Conservation (phyloP, 352 stramenopile genomes). For the Globisporangium recalcitrans region DNA sequence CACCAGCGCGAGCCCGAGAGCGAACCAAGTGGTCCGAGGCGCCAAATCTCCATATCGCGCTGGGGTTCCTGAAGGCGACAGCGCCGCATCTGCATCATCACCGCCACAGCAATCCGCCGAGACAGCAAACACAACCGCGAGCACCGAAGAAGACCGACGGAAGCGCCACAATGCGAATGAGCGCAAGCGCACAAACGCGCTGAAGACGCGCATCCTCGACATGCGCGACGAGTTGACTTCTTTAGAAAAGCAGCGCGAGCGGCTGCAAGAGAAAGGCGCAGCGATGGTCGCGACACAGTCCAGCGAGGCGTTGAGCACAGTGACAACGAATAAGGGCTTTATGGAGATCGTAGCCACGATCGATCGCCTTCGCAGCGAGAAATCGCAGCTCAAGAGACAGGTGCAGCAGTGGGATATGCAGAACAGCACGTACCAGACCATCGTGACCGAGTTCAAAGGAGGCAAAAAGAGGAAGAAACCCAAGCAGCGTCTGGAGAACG, state of each 20-base stretch:
- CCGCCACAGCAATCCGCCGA: background rate
- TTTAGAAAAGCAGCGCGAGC: constrained; percentile 39
- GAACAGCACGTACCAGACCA: constrained; percentile 53
- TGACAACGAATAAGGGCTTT: constrained; percentile 18
- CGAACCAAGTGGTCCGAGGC: background rate
- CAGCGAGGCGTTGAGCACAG: background rate
- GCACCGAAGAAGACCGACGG: constrained; percentile 33
- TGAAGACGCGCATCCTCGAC: constrained; percentile 39
- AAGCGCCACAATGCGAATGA: constrained; percentile 62
- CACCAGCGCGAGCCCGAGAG: background rate
- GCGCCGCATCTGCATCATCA: background rate
- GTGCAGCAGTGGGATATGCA: constrained; percentile 40
- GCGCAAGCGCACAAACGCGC: constrained; percentile 44
- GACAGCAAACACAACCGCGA: background rate
- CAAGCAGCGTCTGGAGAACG: background rate
- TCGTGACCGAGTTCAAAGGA: constrained; percentile 33
- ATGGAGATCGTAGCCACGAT: constrained; percentile 37
- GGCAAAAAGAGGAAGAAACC: background rate
- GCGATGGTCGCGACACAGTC: background rate
- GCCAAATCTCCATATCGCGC: background rate
- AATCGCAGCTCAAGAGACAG: constrained; percentile 30
- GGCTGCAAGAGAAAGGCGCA: constrained; percentile 23
- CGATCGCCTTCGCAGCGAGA: constrained; percentile 38
- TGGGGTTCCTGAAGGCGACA: background rate
- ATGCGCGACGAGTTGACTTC: constrained; percentile 45